Evolutionary conservation across 2,329 filamentous ascomycete species (phyloP).

Genomic region (Fonsecaea multimorphosa): DNA sequence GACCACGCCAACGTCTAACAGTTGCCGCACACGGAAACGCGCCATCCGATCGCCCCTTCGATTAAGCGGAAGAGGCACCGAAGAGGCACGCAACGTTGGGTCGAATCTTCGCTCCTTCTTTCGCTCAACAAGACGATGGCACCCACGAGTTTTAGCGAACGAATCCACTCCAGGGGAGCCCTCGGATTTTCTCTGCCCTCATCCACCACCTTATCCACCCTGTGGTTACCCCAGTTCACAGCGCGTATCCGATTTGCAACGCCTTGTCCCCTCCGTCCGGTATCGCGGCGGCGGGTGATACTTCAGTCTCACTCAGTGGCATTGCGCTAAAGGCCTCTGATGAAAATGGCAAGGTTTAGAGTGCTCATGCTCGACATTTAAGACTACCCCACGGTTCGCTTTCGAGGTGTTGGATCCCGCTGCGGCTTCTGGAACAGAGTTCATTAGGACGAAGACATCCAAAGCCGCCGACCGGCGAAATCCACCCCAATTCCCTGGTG

Average conservation of each 20-base stretch:
- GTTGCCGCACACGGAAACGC: slow-evolving; percentile 25
- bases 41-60: slow-evolving; percentile 25
- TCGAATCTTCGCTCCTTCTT: slow-evolving; percentile 28
- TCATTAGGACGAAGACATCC: not conserved
- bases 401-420: slow-evolving; percentile 6
- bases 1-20: slow-evolving; percentile 24
- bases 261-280: not conserved
- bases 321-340: slow-evolving; percentile 8
- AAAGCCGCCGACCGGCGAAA: slow-evolving; percentile 15
- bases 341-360: slow-evolving; percentile 9
- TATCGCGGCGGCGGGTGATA: slow-evolving; percentile 24
- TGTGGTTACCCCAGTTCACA: slow-evolving; percentile 9
- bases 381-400: slow-evolving; percentile 21
- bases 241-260: slow-evolving; percentile 23
- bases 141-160: slow-evolving; percentile 28
- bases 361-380: slow-evolving; percentile 21
- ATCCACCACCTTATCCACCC: slow-evolving; percentile 25
- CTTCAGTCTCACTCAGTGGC: slow-evolving; percentile 26
- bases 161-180: slow-evolving; percentile 12
- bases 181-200: slow-evolving; percentile 21
- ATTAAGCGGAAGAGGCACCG: slow-evolving; percentile 14
- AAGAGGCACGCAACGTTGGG: slow-evolving; percentile 16
- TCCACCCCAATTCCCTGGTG: not conserved
- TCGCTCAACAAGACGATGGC: slow-evolving; percentile 32
- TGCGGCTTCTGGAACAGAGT: slow-evolving; percentile 2